phyloP scores from a whole-genome alignment of 2,329 filamentous ascomycete species.

The Apiospora malaysiana region DNA sequence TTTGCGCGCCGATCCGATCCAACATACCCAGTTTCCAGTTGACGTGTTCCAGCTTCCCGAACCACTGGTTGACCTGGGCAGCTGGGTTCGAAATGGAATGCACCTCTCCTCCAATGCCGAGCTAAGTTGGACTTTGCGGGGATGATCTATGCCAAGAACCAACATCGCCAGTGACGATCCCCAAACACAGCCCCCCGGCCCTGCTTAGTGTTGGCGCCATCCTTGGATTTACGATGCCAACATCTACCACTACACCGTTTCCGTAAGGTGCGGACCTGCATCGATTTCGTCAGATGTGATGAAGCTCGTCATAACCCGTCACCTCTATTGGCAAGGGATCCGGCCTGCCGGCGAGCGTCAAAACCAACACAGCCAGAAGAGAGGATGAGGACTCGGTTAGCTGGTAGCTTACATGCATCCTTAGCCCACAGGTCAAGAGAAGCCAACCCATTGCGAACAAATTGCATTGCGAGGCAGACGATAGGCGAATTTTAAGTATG shows the following conservation, averaged over 20 bases:
- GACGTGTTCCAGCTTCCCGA: slow-evolving; percentile 8
- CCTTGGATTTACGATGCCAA: neutral
- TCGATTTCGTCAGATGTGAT: slow-evolving; percentile 7
- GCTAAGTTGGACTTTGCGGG: slow-evolving; percentile 9
- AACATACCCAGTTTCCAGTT: neutral
- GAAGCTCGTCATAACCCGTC: neutral
- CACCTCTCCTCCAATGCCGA: neutral
- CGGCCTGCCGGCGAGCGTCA: neutral
- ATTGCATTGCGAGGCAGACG: neutral
- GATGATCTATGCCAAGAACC: slow-evolving; percentile 14
- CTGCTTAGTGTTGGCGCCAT: neutral
- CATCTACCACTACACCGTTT: neutral
- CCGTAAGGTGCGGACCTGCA: slow-evolving; percentile 1
- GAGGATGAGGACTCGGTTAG: too few species aligned
- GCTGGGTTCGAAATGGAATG: neutral
- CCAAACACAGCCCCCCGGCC: slow-evolving; percentile 5
- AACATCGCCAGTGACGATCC: slow-evolving; percentile 8
- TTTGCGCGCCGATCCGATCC: neutral
- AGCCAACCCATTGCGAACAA: neutral
- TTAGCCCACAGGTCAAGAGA: neutral
- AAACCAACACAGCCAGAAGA: neutral
- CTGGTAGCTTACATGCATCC: neutral
- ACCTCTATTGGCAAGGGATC: neutral
- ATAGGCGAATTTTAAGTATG: neutral
- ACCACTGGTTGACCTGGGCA: neutral